Base-by-base conservation (phyloP, 805 yeast species). In the Hanseniaspora thailandica region DNA sequence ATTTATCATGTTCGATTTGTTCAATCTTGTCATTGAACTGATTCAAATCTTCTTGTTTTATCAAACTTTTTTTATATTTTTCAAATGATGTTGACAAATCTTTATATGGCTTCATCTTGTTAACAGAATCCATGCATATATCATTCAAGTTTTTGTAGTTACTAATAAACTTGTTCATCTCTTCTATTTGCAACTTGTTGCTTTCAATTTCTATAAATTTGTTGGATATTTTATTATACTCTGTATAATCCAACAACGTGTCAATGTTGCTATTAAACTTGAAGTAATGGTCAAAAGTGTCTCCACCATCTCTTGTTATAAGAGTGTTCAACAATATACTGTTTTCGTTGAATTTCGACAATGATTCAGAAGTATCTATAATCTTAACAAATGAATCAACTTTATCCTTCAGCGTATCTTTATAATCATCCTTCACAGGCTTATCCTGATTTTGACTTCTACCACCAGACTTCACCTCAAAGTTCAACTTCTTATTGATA, bases 61-160 rank as follows among this genome's bases (percentile, higher is more conserved):
- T 4, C 31, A 44, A 26, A n/a, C 15, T 43, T n/a, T 25, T 38
- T 39, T 50, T 19, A 20, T 50, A 50, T 15, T 45, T n/a, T 44
- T 26, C 3, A 45, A 51, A 17, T 23, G 26, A 9, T 31, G 31
- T 2, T 22, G 39, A n/a, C 48, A 64, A 66, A 2, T 69, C 62
- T 19, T 60, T 59, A 28, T 39, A 35, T 15, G 23, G 13, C 15
- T n/a, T 20, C 54, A 35, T 36, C 30, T 53, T 31, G 2, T 47
- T 31, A 19, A 20, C 17, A 6, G 50, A 41, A 34, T 30, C 39
- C 22, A 26, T 48, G 19, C 34, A n/a, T 19, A 31, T 17, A 25
- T 17, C 30, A 28, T 51, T 31, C 15, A 51, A 12, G 17, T 30
- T 30, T n/a, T 35, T 30, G 15, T 35, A 50, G 4, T 10, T 25